Evolutionary conservation across 352 stramenopile species (phyloP).

Genomic region (Globisporangium uncinulatum): DNA sequence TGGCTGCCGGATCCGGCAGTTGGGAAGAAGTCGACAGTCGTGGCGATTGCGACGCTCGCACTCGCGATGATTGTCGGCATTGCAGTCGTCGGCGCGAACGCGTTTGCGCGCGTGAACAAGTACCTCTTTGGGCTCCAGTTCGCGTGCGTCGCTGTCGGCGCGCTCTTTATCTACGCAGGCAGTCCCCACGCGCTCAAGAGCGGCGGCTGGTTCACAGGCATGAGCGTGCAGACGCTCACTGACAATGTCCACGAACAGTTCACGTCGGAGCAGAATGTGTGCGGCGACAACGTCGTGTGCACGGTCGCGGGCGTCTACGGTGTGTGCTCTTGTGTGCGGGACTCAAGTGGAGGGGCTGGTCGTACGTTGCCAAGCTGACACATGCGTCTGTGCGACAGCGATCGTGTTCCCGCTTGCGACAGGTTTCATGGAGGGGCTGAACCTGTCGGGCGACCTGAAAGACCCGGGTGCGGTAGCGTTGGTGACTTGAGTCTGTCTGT

Average conservation of each 20-base stretch:
- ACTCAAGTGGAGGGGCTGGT: too few species aligned
- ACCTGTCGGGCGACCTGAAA: slow-evolving; percentile 74
- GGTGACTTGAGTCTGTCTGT: not conserved
- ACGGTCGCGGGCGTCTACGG: slow-evolving; percentile 44
- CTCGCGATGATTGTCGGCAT: slow-evolving; percentile 42
- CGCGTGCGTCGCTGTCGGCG: slow-evolving; percentile 47
- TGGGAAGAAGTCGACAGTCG: slow-evolving; percentile 33
- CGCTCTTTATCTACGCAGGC: slow-evolving; percentile 36
- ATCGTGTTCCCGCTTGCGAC: slow-evolving; percentile 82
- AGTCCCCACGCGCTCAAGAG: slow-evolving; percentile 30
- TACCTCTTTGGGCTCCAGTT: slow-evolving; percentile 72
- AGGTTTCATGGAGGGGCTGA: slow-evolving; percentile 80
- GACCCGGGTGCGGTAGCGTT: slow-evolving; percentile 34
- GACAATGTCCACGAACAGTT: slow-evolving; percentile 45
- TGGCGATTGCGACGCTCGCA: slow-evolving; percentile 44
- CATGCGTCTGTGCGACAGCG: slow-evolving; percentile 10
- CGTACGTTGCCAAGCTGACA: too few species aligned
- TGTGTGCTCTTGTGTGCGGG: slow-evolving; percentile 11
- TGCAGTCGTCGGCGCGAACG: slow-evolving; percentile 56
- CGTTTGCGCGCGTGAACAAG: slow-evolving; percentile 71
- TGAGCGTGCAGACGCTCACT: slow-evolving; percentile 29
- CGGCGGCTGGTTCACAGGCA: slow-evolving; percentile 49
- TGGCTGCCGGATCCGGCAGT: slow-evolving; percentile 34
- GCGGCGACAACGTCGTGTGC: slow-evolving; percentile 27
- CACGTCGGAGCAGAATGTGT: slow-evolving; percentile 26